Percentiles rank a stretch among this genome's conserved stretches.
Conservation (phyloP, 2,329 filamentous ascomycete genomes). For the Trichoderma hamatum region DNA sequence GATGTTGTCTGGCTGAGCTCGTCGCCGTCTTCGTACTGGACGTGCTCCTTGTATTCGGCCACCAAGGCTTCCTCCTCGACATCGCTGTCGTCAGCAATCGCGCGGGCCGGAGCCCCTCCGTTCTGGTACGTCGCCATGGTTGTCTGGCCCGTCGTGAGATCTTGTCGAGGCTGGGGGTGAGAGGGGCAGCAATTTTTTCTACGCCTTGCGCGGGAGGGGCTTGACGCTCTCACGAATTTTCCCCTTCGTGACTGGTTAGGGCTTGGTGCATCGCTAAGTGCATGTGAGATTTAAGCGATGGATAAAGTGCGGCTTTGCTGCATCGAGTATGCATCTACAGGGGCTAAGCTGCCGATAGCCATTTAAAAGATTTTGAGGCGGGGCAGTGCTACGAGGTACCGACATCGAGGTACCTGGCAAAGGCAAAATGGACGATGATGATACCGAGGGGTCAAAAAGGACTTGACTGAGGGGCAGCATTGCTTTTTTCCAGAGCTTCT, state of each 20-base stretch:
- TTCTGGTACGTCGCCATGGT: slow-evolving; percentile 66
- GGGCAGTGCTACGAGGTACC: slow-evolving; percentile 29
- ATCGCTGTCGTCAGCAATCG: slow-evolving; percentile 81
- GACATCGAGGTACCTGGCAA: neutral
- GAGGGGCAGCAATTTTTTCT: slow-evolving; percentile 43
- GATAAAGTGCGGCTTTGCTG: slow-evolving; percentile 33
- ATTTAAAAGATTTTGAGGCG: slow-evolving; percentile 33
- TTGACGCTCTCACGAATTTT: slow-evolving; percentile 38
- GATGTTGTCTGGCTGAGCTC: slow-evolving; percentile 75
- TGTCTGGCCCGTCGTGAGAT: slow-evolving; percentile 39
- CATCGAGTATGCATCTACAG: slow-evolving; percentile 36
- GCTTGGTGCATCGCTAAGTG: slow-evolving; percentile 43
- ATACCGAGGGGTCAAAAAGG: slow-evolving; percentile 9
- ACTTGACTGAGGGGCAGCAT: slow-evolving; percentile 14
- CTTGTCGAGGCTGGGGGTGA: slow-evolving; percentile 27
- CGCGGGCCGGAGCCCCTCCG: slow-evolving; percentile 61
- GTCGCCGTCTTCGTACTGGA: slow-evolving; percentile 87
- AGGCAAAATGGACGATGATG: neutral
- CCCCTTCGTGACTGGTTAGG: slow-evolving; percentile 43
- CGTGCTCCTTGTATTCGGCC: slow-evolving; percentile 94
- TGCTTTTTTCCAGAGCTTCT: neutral
- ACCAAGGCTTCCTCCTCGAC: slow-evolving; percentile 95
- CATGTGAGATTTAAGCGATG: slow-evolving; percentile 37
- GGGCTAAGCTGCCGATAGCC: slow-evolving; percentile 32
- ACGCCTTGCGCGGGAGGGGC: slow-evolving; percentile 38